Percentiles rank a stretch among this genome's conserved stretches.
Evolutionary conservation across 2,329 filamentous ascomycete species (phyloP).

Genomic region (Colletotrichum lupini): DNA sequence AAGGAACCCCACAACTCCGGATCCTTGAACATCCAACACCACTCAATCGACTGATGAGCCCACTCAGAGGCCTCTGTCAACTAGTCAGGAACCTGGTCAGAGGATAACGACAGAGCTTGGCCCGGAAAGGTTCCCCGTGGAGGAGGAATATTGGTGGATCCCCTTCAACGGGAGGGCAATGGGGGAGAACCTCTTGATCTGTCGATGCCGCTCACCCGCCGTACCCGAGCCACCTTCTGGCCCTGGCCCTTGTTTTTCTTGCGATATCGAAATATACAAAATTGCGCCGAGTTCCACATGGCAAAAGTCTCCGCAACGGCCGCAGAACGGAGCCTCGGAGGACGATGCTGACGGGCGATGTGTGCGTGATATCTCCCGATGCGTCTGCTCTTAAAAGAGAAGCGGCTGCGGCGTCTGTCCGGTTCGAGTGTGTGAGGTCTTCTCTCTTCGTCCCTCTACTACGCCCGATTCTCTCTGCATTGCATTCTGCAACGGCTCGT

Average conservation of each 20-base stretch:
- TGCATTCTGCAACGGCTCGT: not conserved
- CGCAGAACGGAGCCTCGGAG: not conserved
- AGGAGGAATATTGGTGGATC: not conserved
- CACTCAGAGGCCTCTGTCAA: not conserved
- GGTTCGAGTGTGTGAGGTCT: not conserved
- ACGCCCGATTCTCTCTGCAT: not conserved
- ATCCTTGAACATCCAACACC: not conserved
- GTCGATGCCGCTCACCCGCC: not conserved
- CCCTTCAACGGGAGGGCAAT: not conserved
- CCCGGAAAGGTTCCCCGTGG: not conserved
- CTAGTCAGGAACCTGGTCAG: not conserved
- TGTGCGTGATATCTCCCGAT: not conserved
- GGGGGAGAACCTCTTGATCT: not conserved
- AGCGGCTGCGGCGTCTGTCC: not conserved
- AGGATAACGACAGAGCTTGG: not conserved
- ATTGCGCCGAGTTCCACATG: slow-evolving; percentile 4
- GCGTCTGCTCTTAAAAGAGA: not conserved
- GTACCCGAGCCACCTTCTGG: not conserved
- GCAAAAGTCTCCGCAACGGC: not conserved
- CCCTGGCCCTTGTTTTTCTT: not conserved
- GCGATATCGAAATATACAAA: not conserved
- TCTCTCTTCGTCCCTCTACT: not conserved
- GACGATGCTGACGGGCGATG: not conserved
- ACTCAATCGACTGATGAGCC: slow-evolving; percentile 1
- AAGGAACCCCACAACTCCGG: not conserved